Conservation (phyloP, 139 green algal species). For the Chlorella sorokiniana region DNA sequence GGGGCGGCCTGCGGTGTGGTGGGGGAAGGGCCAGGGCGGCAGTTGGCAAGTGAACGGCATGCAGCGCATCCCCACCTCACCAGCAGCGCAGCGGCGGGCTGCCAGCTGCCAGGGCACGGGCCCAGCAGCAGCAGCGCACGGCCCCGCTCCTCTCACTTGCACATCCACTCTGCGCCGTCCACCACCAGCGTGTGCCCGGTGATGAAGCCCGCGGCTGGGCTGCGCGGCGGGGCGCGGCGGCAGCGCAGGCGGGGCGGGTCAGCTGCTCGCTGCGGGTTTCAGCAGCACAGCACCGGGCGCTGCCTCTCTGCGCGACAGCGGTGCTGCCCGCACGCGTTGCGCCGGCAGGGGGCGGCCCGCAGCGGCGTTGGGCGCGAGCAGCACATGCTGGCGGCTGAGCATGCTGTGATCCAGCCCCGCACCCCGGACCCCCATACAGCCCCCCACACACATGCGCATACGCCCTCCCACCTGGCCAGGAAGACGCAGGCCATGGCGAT, state of each 20-base stretch:
- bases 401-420: no score
- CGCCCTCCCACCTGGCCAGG: constrained; percentile 71
- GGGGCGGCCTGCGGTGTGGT: constrained; percentile 41
- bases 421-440: no score
- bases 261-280: no score
- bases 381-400: no score
- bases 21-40: background rate
- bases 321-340: no score
- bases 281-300: no score
- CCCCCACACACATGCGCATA: no score
- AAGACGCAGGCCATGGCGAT: constrained; percentile 88
- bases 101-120: background rate
- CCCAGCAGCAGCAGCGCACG: background rate
- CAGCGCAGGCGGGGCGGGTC: no score
- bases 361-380: no score
- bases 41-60: background rate
- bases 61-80: background rate
- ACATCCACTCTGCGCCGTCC: constrained; percentile 87
- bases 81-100: background rate
- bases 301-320: no score
- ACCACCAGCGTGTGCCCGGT: constrained; percentile 83
- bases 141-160: background rate
- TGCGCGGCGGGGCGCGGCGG: constrained; percentile 25
- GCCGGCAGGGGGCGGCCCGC: no score
- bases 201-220: constrained; percentile 41